Base-by-base conservation (phyloP, 2,329 filamentous ascomycete genomes). In the Pestalotiopsis sp. region DNA sequence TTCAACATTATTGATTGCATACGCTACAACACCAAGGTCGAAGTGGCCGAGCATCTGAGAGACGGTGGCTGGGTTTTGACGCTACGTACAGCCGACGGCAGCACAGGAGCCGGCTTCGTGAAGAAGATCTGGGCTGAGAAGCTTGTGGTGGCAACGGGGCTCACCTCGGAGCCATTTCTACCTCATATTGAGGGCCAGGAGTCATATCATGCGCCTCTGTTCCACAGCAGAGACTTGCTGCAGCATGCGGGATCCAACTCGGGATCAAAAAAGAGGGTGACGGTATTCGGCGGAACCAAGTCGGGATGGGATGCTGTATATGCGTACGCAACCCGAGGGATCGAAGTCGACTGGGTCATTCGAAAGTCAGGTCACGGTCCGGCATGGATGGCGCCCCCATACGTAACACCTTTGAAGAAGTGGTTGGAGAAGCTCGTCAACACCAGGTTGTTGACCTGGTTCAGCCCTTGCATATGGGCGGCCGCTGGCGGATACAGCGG, bases 381-480 rank as follows among this genome's bases (percentile, higher is more conserved):
- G 0, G 77, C 80, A 0, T 89, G 85, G 84, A 86, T 89, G 72
- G 78, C 85, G 1, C 83, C 83, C 13, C 78, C 84, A 1, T 83
- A 83, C 65, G 82, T 88, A 20, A 87, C 85, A 11, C 85, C 85
- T 2, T 76, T 87, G 36, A 83, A 83, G 73, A 78, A 80, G 14
- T 83, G 83, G 80, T 77, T 87, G 1, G 87, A 89, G 74, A 81
- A 83, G 71, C 80, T 89, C 31, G 12, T 66, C 83, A 82, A 85
- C 40, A 91, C 88, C 0, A 89, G 92, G 0, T 84, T 92, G 71
- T 80, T 94, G 66, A 92, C 89, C 2, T 94, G 91, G 89, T 89
- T 95, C 78, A 90, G 88, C 65, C 92, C 93, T 0, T 94, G 92
- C 75, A 85, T 92, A 14, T 95, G 91, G 90, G 91, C 90, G 4